These are phyloP conservation scores for Ustilago crameri DNA, from an alignment of 1,284 basidiomycete genomes.

Conservation along the genomic window DNA sequence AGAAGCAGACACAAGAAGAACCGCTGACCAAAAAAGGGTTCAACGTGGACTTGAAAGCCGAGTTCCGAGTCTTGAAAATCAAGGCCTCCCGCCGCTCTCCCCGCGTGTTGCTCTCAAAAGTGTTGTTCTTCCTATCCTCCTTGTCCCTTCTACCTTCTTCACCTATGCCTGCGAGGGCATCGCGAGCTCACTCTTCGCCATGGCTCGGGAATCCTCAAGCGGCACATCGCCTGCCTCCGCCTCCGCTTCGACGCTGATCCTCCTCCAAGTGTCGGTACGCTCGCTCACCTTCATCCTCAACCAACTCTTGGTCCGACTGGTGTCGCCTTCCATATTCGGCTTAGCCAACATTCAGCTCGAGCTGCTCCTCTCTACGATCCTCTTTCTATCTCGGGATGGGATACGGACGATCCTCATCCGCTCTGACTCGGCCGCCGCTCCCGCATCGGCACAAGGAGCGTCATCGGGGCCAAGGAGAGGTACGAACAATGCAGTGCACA, in stretches of 20 bases:
- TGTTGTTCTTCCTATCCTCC: background rate
- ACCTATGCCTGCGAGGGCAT: background rate
- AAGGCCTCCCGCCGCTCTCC: no score
- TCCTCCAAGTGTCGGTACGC: slow-evolving; percentile 85
- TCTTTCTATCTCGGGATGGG: slow-evolving; percentile 91
- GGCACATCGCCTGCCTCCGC: slow-evolving; percentile 69
- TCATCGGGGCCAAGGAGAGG: slow-evolving; percentile 13
- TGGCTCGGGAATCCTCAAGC: background rate
- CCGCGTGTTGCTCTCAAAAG: background rate
- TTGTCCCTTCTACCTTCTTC: background rate
- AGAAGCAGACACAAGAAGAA: background rate
- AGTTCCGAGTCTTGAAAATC: no score
- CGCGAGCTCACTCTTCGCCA: background rate
- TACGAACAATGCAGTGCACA: slow-evolving; percentile 43
- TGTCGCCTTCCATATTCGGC: slow-evolving; percentile 85
- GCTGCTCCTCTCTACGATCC: slow-evolving; percentile 83
- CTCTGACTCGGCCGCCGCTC: slow-evolving; percentile 1
- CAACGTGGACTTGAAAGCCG: no score
- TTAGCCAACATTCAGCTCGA: slow-evolving; percentile 88
- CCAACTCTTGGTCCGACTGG: slow-evolving; percentile 84
- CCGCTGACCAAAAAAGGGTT: no score
- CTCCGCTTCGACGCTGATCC: slow-evolving; percentile 82
- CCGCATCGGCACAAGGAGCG: background rate
- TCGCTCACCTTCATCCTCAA: slow-evolving; percentile 88
- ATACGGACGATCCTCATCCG: slow-evolving; percentile 70